Evolutionary conservation across 2,329 filamentous ascomycete species (phyloP).

Genomic region (Cladosporium sp.): DNA sequence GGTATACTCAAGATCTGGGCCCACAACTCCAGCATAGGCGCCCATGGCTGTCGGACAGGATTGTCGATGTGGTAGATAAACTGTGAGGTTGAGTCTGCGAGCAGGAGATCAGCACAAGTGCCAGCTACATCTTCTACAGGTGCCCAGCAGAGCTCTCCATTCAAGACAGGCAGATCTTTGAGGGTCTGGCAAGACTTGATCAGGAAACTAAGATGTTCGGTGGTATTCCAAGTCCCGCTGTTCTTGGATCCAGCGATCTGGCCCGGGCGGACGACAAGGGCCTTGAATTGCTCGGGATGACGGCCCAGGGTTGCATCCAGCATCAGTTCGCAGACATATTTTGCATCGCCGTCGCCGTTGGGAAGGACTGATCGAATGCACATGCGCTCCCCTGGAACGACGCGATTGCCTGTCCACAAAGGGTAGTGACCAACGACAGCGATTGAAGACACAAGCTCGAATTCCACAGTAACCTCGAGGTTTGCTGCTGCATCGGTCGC

Average conservation of each 20-base stretch:
- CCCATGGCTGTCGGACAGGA: slow-evolving; percentile 41
- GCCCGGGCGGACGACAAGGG: slow-evolving; percentile 44
- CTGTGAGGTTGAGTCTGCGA: slow-evolving; percentile 21
- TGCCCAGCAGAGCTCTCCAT: slow-evolving; percentile 42
- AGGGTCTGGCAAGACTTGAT: slow-evolving; percentile 49
- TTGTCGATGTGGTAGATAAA: slow-evolving; percentile 46
- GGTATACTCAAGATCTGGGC: slow-evolving; percentile 33
- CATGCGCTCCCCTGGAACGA: slow-evolving; percentile 44
- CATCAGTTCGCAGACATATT: slow-evolving; percentile 49
- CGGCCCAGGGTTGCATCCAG: slow-evolving; percentile 46
- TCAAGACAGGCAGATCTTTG: slow-evolving; percentile 38
- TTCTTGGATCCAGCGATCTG: slow-evolving; percentile 51
- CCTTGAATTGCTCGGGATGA: slow-evolving; percentile 40
- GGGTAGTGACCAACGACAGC: slow-evolving; percentile 35
- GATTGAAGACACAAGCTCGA: slow-evolving; percentile 43
- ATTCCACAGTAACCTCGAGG: slow-evolving; percentile 21
- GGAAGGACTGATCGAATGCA: slow-evolving; percentile 39
- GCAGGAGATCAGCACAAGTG: slow-evolving; percentile 33
- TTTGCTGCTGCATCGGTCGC: slow-evolving; percentile 27
- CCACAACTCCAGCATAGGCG: slow-evolving; percentile 33
- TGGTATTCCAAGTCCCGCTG: slow-evolving; percentile 53
- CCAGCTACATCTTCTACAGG: slow-evolving; percentile 43
- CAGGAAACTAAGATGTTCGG: slow-evolving; percentile 49
- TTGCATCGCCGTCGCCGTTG: slow-evolving; percentile 52
- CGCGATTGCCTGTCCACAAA: slow-evolving; percentile 20